Conservation (phyloP, 495 filamentous ascomycete species). For the Bacidia rubella region DNA sequence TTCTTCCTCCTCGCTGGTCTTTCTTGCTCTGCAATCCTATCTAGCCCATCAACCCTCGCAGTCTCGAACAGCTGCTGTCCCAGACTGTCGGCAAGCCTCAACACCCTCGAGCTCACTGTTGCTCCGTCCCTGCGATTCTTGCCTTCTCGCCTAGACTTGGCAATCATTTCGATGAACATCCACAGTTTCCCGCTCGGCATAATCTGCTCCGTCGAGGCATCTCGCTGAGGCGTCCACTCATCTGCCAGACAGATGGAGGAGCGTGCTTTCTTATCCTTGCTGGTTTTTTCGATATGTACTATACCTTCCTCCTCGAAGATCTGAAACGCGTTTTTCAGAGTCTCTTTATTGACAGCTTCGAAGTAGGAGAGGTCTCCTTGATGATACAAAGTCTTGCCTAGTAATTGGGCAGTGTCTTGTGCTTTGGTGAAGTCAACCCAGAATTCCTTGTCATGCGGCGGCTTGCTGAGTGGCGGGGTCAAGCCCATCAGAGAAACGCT, state of each 20-base stretch:
- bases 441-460: constrained; percentile 33
- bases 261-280: constrained; percentile 40
- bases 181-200: constrained; percentile 61
- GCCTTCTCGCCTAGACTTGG: constrained; percentile 68
- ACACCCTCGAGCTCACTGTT: constrained; percentile 73
- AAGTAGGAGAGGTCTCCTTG: constrained; percentile 95
- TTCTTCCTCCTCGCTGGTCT: background rate
- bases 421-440: constrained; percentile 70
- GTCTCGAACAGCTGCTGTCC: constrained; percentile 35
- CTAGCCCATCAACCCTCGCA: constrained; percentile 1
- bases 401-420: constrained; percentile 70
- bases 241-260: constrained; percentile 52
- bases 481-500: constrained; percentile 76
- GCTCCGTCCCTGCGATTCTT: constrained; percentile 90
- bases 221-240: constrained; percentile 65
- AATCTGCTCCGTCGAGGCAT: constrained; percentile 42
- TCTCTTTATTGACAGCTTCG: constrained; percentile 96
- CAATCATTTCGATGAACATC: constrained; percentile 82
- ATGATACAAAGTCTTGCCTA: constrained; percentile 94
- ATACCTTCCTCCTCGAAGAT: constrained; percentile 88
- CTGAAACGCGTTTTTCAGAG: constrained; percentile 79
- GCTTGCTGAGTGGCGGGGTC: constrained; percentile 50
- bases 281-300: constrained; percentile 50
- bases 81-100: constrained; percentile 54
- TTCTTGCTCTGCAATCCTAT: background rate